These are phyloP conservation scores for Paratrimastix pyriformis DNA, from an alignment of 78 protist genomes.

Conservation along the genomic window DNA sequence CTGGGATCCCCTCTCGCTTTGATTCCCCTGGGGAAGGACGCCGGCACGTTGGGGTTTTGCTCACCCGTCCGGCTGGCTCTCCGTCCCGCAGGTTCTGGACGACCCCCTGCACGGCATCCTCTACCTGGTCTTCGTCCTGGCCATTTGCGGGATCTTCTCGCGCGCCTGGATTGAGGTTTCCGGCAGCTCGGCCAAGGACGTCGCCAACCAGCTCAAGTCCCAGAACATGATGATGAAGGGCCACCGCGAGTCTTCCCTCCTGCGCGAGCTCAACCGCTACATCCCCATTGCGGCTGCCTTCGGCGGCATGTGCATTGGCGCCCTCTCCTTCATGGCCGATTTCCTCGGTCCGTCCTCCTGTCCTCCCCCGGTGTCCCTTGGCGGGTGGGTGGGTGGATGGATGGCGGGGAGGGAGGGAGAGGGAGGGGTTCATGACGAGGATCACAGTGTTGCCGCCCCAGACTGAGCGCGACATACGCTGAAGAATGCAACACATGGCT, in stretches of 20 bases:
- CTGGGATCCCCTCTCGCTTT: too few relatives aligned
- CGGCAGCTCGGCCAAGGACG: conserved; percentile 88
- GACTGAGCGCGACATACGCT: too few relatives aligned
- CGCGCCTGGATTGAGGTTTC: conserved; percentile 83
- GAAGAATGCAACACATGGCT: too few relatives aligned
- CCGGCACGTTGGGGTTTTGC: conserved; percentile 1
- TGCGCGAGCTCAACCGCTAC: conserved; percentile 81
- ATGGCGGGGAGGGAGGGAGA: too few relatives aligned
- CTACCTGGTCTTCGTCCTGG: conserved; percentile 84
- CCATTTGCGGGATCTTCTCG: conserved; percentile 96
- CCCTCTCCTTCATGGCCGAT: conserved; percentile 93
- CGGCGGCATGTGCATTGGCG: conserved; percentile 99
- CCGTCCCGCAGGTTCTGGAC: conserved; percentile 42
- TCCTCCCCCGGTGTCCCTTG: too few relatives aligned
- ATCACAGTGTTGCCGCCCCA: too few relatives aligned
- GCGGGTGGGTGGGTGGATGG: too few relatives aligned
- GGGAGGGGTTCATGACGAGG: too few relatives aligned
- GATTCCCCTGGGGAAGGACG: too few relatives aligned
- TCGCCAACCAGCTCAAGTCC: conserved; percentile 81
- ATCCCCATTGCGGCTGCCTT: conserved; percentile 98
- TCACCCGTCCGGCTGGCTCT: not conserved
- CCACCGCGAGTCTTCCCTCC: conserved; percentile 56
- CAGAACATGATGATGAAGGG: conserved; percentile 69
- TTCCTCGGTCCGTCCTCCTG: too few relatives aligned
- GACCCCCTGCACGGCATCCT: conserved; percentile 93